Conservation (phyloP, 768 basidiomycete species). For the Mycena belliarum region DNA sequence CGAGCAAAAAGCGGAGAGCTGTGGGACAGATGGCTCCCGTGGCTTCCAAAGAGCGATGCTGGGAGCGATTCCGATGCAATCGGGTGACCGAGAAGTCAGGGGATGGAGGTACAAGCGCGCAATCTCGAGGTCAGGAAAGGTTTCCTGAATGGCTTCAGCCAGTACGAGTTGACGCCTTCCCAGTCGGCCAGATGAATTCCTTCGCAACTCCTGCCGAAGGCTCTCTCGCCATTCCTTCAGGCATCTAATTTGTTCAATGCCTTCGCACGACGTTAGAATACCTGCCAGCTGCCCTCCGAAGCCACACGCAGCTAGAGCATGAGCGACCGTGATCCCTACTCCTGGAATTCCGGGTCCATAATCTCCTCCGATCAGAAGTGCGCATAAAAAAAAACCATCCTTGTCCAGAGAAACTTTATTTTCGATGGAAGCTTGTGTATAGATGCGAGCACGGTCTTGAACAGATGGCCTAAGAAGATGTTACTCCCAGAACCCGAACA, state of each 20-base stretch:
- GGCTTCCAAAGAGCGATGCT: background rate
- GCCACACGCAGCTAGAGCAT: background rate
- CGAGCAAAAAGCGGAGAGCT: background rate
- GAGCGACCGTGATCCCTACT: background rate
- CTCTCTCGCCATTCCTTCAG: background rate
- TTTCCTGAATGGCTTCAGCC: background rate
- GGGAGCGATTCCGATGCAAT: background rate
- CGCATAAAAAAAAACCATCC: background rate
- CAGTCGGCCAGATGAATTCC: background rate
- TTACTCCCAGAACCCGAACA: background rate
- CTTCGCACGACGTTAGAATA: too few relatives aligned
- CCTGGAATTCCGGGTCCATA: background rate
- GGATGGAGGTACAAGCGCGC: background rate
- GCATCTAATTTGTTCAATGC: too few relatives aligned
- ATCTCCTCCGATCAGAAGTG: background rate
- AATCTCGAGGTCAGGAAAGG: background rate
- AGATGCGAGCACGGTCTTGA: background rate
- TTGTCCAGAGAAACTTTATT: background rate
- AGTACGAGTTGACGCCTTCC: background rate
- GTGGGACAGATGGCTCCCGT: background rate
- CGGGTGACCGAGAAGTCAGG: background rate
- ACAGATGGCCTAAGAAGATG: background rate
- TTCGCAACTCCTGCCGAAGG: background rate
- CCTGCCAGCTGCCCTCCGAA: too few relatives aligned
- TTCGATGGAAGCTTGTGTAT: background rate